Evolutionary conservation across 306 rosid species (phyloP).

Genomic region (Chamaecrista fasciculata): DNA sequence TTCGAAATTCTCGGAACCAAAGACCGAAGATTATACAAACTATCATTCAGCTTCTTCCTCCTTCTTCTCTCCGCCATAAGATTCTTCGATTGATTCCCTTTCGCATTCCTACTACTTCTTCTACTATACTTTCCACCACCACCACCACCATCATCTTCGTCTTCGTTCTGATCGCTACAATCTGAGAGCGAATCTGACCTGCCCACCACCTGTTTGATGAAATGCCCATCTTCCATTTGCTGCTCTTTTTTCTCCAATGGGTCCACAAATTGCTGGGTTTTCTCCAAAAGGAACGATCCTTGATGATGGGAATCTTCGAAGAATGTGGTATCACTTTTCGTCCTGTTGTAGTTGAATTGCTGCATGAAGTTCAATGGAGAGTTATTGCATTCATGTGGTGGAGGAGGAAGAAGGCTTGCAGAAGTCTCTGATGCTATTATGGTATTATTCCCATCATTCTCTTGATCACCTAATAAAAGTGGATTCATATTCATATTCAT

Average conservation of each 20-base stretch:
- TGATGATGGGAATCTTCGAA: conserved; percentile 54
- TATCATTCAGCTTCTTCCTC: conserved; percentile 90
- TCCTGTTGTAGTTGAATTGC: conserved; percentile 47
- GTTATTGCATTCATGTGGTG: conserved; percentile 49
- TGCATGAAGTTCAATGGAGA: conserved; percentile 67
- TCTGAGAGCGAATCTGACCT: conserved; percentile 72
- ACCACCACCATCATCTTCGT: conserved; percentile 74
- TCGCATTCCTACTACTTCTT: conserved; percentile 67
- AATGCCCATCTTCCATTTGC: conserved; percentile 54
- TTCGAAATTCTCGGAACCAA: conserved; percentile 90
- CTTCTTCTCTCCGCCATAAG: conserved; percentile 85
- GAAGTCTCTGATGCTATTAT: conserved; percentile 45
- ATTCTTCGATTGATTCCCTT: conserved; percentile 78
- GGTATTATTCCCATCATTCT: conserved; percentile 39
- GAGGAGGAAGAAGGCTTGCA: conserved; percentile 49
- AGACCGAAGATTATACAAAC: conserved; percentile 76
- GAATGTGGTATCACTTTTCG: conserved; percentile 37
- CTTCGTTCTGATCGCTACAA: conserved; percentile 83
- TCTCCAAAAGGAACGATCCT: conserved; percentile 49
- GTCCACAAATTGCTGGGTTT: conserved; percentile 43
- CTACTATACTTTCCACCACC: too few relatives aligned
- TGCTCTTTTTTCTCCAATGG: conserved; percentile 46
- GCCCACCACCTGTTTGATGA: conserved; percentile 47
- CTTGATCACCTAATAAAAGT: conserved; percentile 36
- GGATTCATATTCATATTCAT: conserved; percentile 33